Evolutionary conservation across 83 land plant genomes (phyloP).

Genomic region (Diphasiastrum complanatum): DNA sequence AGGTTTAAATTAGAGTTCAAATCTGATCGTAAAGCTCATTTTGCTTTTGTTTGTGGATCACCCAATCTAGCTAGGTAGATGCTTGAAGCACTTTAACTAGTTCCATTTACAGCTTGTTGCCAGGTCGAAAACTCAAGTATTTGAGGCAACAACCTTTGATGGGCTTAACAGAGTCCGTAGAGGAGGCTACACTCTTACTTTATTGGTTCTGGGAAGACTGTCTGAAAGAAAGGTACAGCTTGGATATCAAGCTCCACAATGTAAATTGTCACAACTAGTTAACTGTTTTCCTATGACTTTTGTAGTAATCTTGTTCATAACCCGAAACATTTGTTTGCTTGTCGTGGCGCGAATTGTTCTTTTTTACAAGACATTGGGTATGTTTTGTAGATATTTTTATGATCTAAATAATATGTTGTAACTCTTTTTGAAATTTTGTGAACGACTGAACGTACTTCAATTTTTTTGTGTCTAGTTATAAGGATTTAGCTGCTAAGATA

Average conservation of each 20-base stretch:
- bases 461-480: too few relatives aligned
- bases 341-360: too few relatives aligned
- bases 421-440: too few relatives aligned
- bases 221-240: slow-evolving; percentile 66
- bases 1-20: neutral
- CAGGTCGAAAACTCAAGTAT: slow-evolving; percentile 83
- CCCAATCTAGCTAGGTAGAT: neutral
- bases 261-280: too few relatives aligned
- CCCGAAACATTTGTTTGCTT: too few relatives aligned
- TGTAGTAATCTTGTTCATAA: too few relatives aligned
- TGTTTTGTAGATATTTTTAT: too few relatives aligned
- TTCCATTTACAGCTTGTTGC: slow-evolving; percentile 53
- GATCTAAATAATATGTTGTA: too few relatives aligned
- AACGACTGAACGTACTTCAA: too few relatives aligned
- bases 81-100: neutral
- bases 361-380: too few relatives aligned
- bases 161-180: slow-evolving; percentile 57
- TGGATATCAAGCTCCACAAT: too few relatives aligned
- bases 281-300: neutral
- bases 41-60: slow-evolving; percentile 10
- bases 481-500: too few relatives aligned
- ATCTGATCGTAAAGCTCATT: neutral
- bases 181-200: slow-evolving; percentile 65
- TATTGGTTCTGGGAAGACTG: slow-evolving; percentile 97
- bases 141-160: slow-evolving; percentile 65